Base-by-base conservation (phyloP, 352 stramenopile species). In the Phytophthora niederhauseri region DNA sequence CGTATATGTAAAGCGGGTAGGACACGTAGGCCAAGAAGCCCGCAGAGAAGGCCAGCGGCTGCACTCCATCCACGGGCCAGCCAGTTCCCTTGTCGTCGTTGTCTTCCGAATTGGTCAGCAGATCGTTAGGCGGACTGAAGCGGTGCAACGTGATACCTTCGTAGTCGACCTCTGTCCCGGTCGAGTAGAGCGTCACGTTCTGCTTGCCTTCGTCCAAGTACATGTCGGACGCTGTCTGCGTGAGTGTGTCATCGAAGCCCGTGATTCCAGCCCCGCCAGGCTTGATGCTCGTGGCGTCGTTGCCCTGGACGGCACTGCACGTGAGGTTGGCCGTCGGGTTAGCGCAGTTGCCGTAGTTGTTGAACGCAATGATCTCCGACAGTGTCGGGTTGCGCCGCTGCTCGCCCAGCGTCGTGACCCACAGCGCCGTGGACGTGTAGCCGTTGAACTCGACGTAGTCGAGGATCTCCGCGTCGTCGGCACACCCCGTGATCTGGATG, bases 11-110 rank as follows among this genome's bases (percentile, higher is more conserved):
- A 49, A 91, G 36, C 20, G 85, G 84, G 34, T 78, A 85, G 51
- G 85, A 94, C 52, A 94, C 57, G 57, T 82, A 94, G 15, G 82
- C 75, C 20, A 92, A 48, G 63, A 94, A 90, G 24, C 84, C 85
- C 14, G 60, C 73, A 43, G 76, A 76, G 61, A 92, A 94, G 26
- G 73, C 75, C 51, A 90, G 57, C 19, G 74, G 67, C 62, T 94
- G 84, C n/a, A 94, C 68, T 19, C 85, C 85, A 36, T 94, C 77
- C 26, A 94, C 78, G 0, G 85, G 85, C 65, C 73, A 77, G 9
- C 73, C 85, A 2, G 76, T 84, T 46, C 85, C 85, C 11, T 75
- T 59, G 3, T n/a, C 48, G 6, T 65, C 71, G 19, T 85, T 91
- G 45, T 49, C 58, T 19, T 68, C 49, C 1, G 55, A 61, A 20